Evolutionary conservation across 1,139 yeast genomes (phyloP).

Genomic region (Wickerhamomyces sp.): DNA sequence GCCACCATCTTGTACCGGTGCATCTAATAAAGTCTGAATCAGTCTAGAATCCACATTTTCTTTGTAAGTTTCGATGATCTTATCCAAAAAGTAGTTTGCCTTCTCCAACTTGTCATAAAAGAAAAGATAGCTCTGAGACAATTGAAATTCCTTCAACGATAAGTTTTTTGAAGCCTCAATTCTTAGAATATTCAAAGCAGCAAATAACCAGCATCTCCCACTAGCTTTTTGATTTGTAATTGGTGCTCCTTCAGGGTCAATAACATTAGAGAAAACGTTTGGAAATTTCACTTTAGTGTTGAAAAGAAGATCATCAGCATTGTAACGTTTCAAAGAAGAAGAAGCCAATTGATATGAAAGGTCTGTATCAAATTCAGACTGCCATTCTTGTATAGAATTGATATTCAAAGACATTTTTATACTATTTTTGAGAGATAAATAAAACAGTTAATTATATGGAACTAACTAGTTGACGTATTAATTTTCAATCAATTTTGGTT

Average conservation of each 20-base stretch:
- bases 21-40: conserved; percentile 54
- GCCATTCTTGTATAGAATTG: conserved; percentile 26
- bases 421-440: no score
- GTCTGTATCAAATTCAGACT: conserved; percentile 27
- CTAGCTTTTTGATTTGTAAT: conserved; percentile 67
- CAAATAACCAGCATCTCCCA: conserved; percentile 89
- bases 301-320: conserved; percentile 31
- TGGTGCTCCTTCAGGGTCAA: conserved; percentile 62
- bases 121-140: conserved; percentile 69
- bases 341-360: conserved; percentile 33
- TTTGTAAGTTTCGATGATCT: conserved; percentile 59
- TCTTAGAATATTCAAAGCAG: conserved; percentile 70
- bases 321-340: conserved; percentile 33
- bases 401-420: conserved; percentile 16
- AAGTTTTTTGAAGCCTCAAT: conserved; percentile 56
- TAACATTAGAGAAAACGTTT: conserved; percentile 50
- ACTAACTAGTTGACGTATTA: no score
- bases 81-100: conserved; percentile 73
- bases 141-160: conserved; percentile 64
- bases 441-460: no score
- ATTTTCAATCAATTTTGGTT: no score
- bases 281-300: conserved; percentile 13
- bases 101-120: conserved; percentile 74
- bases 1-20: conserved; percentile 78
- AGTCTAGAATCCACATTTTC: conserved; percentile 66